Conservation (phyloP, 768 basidiomycete species). For the Rhodotorula graminis region DNA sequence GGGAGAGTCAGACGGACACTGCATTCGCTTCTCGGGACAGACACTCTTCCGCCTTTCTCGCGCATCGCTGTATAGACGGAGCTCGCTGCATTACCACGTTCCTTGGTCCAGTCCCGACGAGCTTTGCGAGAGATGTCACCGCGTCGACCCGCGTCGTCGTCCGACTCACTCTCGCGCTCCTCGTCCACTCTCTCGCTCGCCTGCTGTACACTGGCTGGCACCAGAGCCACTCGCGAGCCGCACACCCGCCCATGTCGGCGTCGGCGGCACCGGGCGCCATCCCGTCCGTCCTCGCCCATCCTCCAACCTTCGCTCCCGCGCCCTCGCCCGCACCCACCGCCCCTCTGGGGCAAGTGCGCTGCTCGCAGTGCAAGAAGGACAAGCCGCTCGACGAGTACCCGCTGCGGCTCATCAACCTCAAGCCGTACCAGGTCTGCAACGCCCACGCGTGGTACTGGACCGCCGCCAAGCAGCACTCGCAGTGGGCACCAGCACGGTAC, state of each 20-base stretch:
- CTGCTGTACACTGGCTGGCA: no score
- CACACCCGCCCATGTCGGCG: no score
- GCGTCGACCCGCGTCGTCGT: no score
- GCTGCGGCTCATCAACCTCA: conserved; percentile 14
- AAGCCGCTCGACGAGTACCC: conserved; percentile 5
- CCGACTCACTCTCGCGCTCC: no score
- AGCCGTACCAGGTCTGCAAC: conserved; percentile 27
- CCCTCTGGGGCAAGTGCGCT: conserved; percentile 6
- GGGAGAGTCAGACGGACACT: background rate
- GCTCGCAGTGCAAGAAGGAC: conserved; percentile 29
- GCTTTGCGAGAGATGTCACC: no score
- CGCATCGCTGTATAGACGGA: no score
- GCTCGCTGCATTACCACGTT: no score
- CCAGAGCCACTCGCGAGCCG: no score
- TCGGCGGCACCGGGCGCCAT: no score
- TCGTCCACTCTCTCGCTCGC: no score
- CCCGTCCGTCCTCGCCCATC: no score
- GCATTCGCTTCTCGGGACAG: background rate
- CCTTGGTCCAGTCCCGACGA: no score
- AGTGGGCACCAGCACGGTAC: conserved; percentile 14
- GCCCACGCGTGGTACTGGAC: conserved; percentile 36
- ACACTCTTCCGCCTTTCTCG: background rate
- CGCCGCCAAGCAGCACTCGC: background rate
- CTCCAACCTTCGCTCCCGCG: background rate
- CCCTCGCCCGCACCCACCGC: background rate